Evolutionary conservation across 2,329 filamentous ascomycete genomes (phyloP).

Genomic region (Xylariaceae sp.): DNA sequence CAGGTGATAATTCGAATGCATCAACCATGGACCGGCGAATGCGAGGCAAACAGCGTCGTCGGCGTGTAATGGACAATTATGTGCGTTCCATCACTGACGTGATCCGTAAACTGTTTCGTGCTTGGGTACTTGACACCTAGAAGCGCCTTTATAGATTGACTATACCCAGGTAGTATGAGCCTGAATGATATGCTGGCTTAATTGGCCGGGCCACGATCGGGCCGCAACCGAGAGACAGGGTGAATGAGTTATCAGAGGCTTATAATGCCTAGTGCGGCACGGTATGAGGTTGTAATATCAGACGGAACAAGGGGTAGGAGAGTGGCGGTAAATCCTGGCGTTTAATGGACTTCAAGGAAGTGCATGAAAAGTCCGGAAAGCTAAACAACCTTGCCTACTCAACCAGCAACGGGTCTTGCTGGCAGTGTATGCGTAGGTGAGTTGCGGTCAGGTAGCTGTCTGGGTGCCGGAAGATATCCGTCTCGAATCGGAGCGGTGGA

Average conservation of each 20-base stretch:
- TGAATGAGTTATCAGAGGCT: neutral
- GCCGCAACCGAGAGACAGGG: constrained; percentile 17
- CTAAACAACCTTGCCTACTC: constrained; percentile 8
- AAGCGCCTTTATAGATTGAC: constrained; percentile 1
- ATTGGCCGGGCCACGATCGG: constrained; percentile 14
- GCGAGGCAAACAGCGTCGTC: neutral
- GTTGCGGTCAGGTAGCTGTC: constrained; percentile 13
- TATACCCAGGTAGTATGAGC: too few species aligned
- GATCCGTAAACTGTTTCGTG: constrained; percentile 9
- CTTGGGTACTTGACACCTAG: constrained; percentile 7
- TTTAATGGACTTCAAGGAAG: constrained; percentile 1
- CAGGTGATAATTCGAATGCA: constrained; percentile 18
- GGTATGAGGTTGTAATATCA: constrained; percentile 10
- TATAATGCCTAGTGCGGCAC: neutral
- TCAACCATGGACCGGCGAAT: constrained; percentile 10
- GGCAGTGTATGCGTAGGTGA: constrained; percentile 14
- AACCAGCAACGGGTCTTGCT: neutral
- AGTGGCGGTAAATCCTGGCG: constrained; percentile 12
- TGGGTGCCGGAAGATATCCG: constrained; percentile 13
- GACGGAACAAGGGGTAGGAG: constrained; percentile 17
- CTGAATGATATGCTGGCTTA: constrained; percentile 2
- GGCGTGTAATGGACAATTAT: constrained; percentile 16
- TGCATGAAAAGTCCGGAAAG: neutral
- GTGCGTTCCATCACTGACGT: constrained; percentile 22
- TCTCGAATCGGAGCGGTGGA: constrained; percentile 13